Percentiles rank a stretch among this genome's conserved stretches.
Conservation (phyloP, 495 filamentous ascomycete genomes). For the Amphirosellinia nigrospora region DNA sequence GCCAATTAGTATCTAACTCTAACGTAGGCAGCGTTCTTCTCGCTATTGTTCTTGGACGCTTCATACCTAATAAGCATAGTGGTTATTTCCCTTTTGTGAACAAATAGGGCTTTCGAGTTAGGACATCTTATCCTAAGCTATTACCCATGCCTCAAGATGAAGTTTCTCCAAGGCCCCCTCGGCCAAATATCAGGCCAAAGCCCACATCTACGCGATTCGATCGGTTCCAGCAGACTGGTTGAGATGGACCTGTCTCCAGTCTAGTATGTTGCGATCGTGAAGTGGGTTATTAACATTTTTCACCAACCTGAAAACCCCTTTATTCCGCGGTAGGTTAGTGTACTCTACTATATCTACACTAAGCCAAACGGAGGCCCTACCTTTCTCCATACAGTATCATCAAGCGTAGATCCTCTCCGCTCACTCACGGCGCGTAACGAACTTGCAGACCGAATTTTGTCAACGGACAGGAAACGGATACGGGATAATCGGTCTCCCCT, state of each 20-base stretch:
- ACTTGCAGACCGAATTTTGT: slow-evolving; percentile 11
- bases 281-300: background rate
- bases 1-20: background rate
- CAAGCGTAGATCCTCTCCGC: slow-evolving; percentile 6
- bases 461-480: background rate
- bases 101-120: background rate
- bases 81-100: too few species aligned
- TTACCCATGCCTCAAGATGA: background rate
- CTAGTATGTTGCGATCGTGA: slow-evolving; percentile 4
- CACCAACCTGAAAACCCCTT: background rate
- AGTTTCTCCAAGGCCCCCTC: background rate
- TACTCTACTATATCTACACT: background rate
- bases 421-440: background rate
- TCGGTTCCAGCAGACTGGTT: slow-evolving; percentile 20
- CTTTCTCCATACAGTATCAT: background rate
- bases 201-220: slow-evolving; percentile 7
- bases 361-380: slow-evolving; percentile 14
- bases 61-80: too few species aligned
- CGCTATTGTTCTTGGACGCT: background rate
- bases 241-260: background rate
- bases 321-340: background rate
- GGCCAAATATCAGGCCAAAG: slow-evolving; percentile 15
- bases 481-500: background rate
- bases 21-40: background rate
- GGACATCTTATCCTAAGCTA: background rate